Base-by-base conservation (phyloP, 208 protist genomes). In the Phytomonas sp. region DNA sequence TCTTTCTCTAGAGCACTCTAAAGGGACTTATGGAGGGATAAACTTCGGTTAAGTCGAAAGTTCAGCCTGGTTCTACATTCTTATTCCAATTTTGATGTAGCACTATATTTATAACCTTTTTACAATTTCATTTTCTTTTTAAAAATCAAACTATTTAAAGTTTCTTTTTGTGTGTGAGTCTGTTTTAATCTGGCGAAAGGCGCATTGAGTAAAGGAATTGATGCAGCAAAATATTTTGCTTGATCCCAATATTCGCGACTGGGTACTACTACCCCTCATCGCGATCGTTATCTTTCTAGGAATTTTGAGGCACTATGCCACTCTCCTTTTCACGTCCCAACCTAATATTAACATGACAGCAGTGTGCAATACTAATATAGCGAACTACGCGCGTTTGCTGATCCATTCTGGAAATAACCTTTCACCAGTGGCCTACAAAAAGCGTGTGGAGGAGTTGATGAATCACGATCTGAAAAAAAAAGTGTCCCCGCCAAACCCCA, bases 201-300 rank as follows among this genome's bases (percentile, higher is more conserved):
- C 1, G 32, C 23, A 23, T 56, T 6, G 26, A 56, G 23, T 10
- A 26, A 37, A 32, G 26, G 32, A 30, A 73, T 33, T 19, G 19
- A 69, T 69, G 37, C 62, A 76, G 37, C 84, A 91, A 70, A 91
- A 87, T 63, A 94, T 96, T 71, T 70, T 98, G 19, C 73, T 99
- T 62, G 97, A 99, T 76, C 83, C 91, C 23, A 85, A 74, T 36
- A 99, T 99, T 66, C 81, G 94, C 49, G 91, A 97, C 73, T 99
- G 96, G 97, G 97, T 98, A 74, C 81, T 99, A 12, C 81, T 99
- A 37, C 96, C 97, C 32, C 94, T 99, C 71, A 80, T 97, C 40
- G 74, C 92, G 61, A 92, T 98, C 63, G 94, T 98, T 52, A 86
- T 99, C 56, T 85, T 98, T 26, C 76, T 98, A 49, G 88, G 88